Evolutionary conservation across 2,329 filamentous ascomycete species (phyloP).

Genomic region (Fonsecaea monophora): DNA sequence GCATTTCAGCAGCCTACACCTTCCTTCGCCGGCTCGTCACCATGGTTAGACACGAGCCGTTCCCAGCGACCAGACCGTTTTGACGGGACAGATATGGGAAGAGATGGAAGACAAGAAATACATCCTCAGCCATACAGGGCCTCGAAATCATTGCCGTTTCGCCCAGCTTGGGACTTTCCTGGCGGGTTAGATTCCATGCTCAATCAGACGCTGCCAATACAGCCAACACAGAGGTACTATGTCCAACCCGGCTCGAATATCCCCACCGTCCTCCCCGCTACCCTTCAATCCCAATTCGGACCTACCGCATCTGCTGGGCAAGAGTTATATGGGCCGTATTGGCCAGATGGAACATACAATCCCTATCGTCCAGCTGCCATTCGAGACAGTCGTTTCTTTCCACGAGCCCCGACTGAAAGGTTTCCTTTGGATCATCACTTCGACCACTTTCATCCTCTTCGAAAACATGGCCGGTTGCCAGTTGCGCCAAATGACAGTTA

Average conservation of each 20-base stretch:
- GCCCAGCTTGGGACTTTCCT: constrained; percentile 40
- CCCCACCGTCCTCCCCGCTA: constrained; percentile 66
- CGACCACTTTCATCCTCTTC: constrained; percentile 23
- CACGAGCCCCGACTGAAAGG: constrained; percentile 31
- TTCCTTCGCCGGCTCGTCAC: constrained; percentile 39
- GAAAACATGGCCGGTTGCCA: constrained; percentile 20
- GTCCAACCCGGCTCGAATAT: constrained; percentile 58
- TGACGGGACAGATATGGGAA: constrained; percentile 16
- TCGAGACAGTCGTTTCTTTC: constrained; percentile 58
- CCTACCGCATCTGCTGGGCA: constrained; percentile 65
- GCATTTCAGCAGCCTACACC: constrained; percentile 26
- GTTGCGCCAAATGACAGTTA: constrained; percentile 20
- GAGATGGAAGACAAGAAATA: constrained; percentile 26
- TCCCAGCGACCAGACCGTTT: constrained; percentile 12
- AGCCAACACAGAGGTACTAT: constrained; percentile 49
- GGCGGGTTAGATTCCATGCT: constrained; percentile 66
- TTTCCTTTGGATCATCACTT: constrained; percentile 36
- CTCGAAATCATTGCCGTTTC: constrained; percentile 24
- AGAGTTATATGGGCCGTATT: constrained; percentile 67
- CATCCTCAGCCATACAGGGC: constrained; percentile 22
- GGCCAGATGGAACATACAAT: constrained; percentile 67
- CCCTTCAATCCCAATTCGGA: constrained; percentile 63
- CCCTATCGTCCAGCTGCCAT: constrained; percentile 66
- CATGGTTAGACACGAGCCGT: constrained; percentile 44
- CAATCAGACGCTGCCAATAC: constrained; percentile 60